Conservation (phyloP, 192 early-diverging fungal species). For the Umbelopsis ramanniana region DNA sequence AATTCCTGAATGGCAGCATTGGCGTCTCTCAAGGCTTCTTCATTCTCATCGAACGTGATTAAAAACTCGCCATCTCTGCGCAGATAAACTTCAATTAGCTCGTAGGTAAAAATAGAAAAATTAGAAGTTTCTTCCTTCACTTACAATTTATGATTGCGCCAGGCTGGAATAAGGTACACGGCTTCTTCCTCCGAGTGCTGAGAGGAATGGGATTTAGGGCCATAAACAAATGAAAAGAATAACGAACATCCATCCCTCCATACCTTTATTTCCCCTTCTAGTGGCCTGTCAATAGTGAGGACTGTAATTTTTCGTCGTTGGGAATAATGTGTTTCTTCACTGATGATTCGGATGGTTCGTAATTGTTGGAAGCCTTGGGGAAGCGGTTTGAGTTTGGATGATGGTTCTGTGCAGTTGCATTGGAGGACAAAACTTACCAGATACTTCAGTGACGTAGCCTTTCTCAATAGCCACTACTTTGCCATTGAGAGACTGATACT, state of each 20-base stretch:
- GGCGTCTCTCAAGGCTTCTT: conserved; percentile 42
- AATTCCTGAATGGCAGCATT: conserved; percentile 52
- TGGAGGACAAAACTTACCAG: conserved; percentile 36
- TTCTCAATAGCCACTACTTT: conserved; percentile 55
- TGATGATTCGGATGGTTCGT: conserved; percentile 48
- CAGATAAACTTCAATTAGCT: not conserved
- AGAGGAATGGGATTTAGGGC: not conserved
- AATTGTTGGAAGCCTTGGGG: conserved; percentile 46
- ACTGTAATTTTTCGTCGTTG: conserved; percentile 46
- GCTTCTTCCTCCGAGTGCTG: conserved; percentile 18
- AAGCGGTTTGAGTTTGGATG: not conserved
- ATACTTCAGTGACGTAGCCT: conserved; percentile 45
- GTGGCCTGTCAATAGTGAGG: conserved; percentile 48
- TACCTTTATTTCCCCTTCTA: conserved; percentile 48
- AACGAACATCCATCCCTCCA: not conserved
- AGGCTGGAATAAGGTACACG: not conserved
- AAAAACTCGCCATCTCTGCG: conserved; percentile 52
- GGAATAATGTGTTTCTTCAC: conserved; percentile 54
- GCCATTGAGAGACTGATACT: conserved; percentile 49
- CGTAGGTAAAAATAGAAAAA: not conserved
- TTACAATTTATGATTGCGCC: conserved; percentile 18
- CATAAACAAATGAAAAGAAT: not conserved
- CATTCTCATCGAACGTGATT: conserved; percentile 46
- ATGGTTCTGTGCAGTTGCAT: not conserved
- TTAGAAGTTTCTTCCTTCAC: not conserved